Base-by-base conservation (phyloP, 2,329 filamentous ascomycete genomes). In the Penicillium sp. region DNA sequence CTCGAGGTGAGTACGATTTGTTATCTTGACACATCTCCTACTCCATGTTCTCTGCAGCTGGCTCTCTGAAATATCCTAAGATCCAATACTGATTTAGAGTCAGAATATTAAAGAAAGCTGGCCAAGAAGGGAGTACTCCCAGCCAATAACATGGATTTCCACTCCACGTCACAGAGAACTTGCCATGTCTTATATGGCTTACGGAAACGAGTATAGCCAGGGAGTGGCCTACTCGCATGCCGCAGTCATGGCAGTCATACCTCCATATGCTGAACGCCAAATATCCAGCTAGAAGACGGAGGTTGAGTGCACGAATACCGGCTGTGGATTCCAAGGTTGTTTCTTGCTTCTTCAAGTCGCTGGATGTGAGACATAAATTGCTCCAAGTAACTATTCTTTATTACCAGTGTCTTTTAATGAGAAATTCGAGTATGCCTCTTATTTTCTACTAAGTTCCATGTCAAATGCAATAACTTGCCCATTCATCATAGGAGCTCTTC, bases 161-260 rank as follows among this genome's bases (percentile, higher is more conserved):
- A 33, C 53, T 3, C 60, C 58, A 12, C 62, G 51, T 22, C 55
- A 69, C 18, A 2, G 31, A 20, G 49, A 68, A 43, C 51, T 55
- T 55, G 67, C 64, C 1, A 57, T 69, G 6, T 51, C 45, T 8
- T 47, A 65, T 26, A 3, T 68, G 2, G 45, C 48, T 6, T 66
- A 67, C 40, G 66, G 67, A 2, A 68, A 71, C 14, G 29, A 69
- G 14, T n/a, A 9, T 62, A 11, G 27, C 45, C 0, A 25, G 63
- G 48, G n/a, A 1, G 53, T 47, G 2, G 6, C 49, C 1, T 69
- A 69, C 37, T 69, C 63, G 1, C 59, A 26, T 31, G 64, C 60
- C 20, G 62, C 66, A 0, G 66, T 69, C 1, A 23, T 71, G 9
- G 67, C 63, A 2, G 45, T 53, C 0, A 56, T 70, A 42, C 67